These are phyloP conservation scores for Hypoxylon rubiginosum DNA, from an alignment of 2,329 filamentous ascomycete genomes.

Conservation along the genomic window DNA sequence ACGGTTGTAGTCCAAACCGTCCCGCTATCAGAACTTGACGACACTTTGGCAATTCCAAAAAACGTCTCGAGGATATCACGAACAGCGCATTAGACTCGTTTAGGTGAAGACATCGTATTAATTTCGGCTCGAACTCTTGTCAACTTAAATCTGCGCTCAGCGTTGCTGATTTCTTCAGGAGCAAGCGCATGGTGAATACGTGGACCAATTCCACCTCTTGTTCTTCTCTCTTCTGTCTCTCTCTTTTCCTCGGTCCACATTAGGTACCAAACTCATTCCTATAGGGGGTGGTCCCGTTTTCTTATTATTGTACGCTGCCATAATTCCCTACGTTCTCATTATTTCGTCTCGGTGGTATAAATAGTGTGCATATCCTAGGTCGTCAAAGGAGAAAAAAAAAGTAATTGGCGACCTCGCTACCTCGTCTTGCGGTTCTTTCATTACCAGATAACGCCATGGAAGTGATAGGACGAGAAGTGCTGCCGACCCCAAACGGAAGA, in stretches of 20 bases:
- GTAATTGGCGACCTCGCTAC: conserved; percentile 19
- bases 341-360: conserved; percentile 42
- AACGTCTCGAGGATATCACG: conserved; percentile 2
- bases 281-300: background rate
- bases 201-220: conserved; percentile 5
- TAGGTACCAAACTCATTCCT: conserved; percentile 30
- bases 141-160: conserved; percentile 38
- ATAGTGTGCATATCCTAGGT: conserved; percentile 13
- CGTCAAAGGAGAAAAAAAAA: conserved; percentile 10
- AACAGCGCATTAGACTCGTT: background rate
- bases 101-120: conserved; percentile 30
- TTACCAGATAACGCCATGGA: conserved; percentile 42
- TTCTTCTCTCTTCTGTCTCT: background rate
- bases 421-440: conserved; percentile 34
- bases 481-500: conserved; percentile 43
- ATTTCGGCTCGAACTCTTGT: conserved; percentile 37
- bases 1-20: background rate
- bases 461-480: conserved; percentile 32
- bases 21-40: background rate
- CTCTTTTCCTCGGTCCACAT: conserved; percentile 28
- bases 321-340: conserved; percentile 27
- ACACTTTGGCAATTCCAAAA: background rate
- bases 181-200: conserved; percentile 11
- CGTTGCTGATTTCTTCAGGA: conserved; percentile 28
- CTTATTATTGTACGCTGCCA: background rate